Base-by-base conservation (phyloP, 495 filamentous ascomycete species). In the Penicillium flavigenum region DNA sequence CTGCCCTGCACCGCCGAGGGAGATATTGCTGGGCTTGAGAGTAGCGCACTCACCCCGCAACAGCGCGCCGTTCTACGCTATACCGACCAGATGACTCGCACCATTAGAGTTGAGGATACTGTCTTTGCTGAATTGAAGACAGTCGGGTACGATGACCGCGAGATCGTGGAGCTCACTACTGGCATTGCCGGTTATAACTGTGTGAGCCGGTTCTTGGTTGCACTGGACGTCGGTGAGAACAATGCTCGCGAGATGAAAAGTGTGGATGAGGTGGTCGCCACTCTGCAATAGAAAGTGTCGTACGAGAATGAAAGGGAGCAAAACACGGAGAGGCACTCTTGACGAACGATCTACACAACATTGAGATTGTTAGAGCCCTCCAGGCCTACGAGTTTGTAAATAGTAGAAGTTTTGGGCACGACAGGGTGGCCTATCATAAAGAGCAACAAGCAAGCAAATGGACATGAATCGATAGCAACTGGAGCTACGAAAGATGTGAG, bases 101-200 rank as follows among this genome's bases (percentile, higher is more conserved):
- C 82, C 47, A 79, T 87, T 9, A 62, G 71, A 38, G 88, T 92
- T 5, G 60, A 72, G 24, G 83, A 90, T 26, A 75, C 62, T 38
- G 79, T 84, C 12, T 91, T 91, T 74, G 81, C 65, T 22, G 62
- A 65, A 64, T 58, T 92, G 64, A 83, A 79, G 72, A 62, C 56
- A 3, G 72, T 63, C n/a, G 70, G 63, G 16, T 61, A 79, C 47
- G 88, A 86, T 60, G 75, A 72, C 16, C 83, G 90, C 26, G 82
- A 83, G 72, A 74, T 83, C 22, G 76, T 83, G 20, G 87, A 90
- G 75, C 72, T 92, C 60, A 90, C 88, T 51, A 86, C 88, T 12
- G 89, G 87, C 14, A 85, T 91, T 60, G 90, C 87, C 22, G 84
- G 83, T 27, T 95, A 96, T 67, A 95, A 95, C 66, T 92, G 89